These are phyloP conservation scores for Apiospora hydei DNA, from an alignment of 2,329 filamentous ascomycete species.

Conservation along the genomic window DNA sequence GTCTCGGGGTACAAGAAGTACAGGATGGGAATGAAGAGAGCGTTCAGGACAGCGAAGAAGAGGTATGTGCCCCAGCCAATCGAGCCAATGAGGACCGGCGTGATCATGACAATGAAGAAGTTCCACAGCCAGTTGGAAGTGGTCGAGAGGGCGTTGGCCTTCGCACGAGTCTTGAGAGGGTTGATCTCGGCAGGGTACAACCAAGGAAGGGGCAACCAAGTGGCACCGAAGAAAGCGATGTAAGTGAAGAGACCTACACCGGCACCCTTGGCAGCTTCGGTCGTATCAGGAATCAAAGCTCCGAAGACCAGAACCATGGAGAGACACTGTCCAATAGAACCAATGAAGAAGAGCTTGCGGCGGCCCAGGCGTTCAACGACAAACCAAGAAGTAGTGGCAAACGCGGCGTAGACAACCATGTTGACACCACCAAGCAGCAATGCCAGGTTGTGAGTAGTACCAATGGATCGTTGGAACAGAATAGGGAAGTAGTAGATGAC, in stretches of 20 bases:
- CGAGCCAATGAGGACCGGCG: constrained; percentile 67
- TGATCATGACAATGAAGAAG: constrained; percentile 65
- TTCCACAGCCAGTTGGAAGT: constrained; percentile 63
- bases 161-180: constrained; percentile 54
- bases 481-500: constrained; percentile 69
- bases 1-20: constrained; percentile 63
- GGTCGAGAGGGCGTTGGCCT: constrained; percentile 62
- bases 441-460: constrained; percentile 52
- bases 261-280: constrained; percentile 69
- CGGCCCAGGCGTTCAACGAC: constrained; percentile 56
- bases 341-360: constrained; percentile 54
- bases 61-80: constrained; percentile 65
- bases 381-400: constrained; percentile 64
- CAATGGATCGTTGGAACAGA: constrained; percentile 57
- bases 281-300: constrained; percentile 69
- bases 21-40: constrained; percentile 46
- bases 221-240: constrained; percentile 73
- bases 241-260: constrained; percentile 74
- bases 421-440: constrained; percentile 63
- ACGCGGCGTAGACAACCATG: constrained; percentile 67
- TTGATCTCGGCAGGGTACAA: constrained; percentile 63
- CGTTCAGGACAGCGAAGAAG: constrained; percentile 46
- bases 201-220: constrained; percentile 70
- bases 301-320: constrained; percentile 69
- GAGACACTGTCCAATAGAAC: constrained; percentile 55